Evolutionary conservation across 2,329 filamentous ascomycete genomes (phyloP), one percentile per base, ranked within the genome.

Genomic region (Sporothrix sp.): DNA sequence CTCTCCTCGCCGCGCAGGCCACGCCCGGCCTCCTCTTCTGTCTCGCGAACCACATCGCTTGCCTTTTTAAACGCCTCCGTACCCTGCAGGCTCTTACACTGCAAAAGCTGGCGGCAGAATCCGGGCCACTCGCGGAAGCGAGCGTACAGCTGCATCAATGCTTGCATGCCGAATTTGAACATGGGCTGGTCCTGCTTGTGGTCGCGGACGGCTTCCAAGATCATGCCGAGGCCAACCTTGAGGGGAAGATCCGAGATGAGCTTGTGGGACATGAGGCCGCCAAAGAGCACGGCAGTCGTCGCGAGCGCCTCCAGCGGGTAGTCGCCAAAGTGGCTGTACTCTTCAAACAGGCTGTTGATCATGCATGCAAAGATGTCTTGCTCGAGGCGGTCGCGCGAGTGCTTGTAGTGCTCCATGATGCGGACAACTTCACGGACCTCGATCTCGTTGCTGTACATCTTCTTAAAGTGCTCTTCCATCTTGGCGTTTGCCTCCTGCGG

Each of bases 341-440:
- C 93, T 60, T 98, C 93, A 60, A 98, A 96, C 4, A 98, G 73
- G 1, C 93, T 93, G 61, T 96, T 90, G 32, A 98, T 95, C 89
- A 98, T 98, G 69, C 91, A 96, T 13, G 91, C 87, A 64, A 98
- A 98, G 7, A 96, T 78, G 63, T 98, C 93, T 64, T 97, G 93
- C 54, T 96, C 88, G 14, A 84, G 71, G 2, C 87, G 77, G 54
- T 93, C 85, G 43, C 81, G 80, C 0, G 94, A 97, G 51, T 82
- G 82, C 65, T 98, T 97, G 70, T 95, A 95, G 51, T 79, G 78
- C 56, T 88, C 83, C 61, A 98, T 78, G 35, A 88, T 79, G 55
- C 86, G 82, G 47, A 98, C 85, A 57, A 98, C 86, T 50, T 87
- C 81, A 50, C 87, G 81, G 16, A 96, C 86, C 56, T 91, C 84